phyloP scores from a whole-genome alignment of 495 filamentous ascomycete genomes.

The Trichocladium antarcticum region DNA sequence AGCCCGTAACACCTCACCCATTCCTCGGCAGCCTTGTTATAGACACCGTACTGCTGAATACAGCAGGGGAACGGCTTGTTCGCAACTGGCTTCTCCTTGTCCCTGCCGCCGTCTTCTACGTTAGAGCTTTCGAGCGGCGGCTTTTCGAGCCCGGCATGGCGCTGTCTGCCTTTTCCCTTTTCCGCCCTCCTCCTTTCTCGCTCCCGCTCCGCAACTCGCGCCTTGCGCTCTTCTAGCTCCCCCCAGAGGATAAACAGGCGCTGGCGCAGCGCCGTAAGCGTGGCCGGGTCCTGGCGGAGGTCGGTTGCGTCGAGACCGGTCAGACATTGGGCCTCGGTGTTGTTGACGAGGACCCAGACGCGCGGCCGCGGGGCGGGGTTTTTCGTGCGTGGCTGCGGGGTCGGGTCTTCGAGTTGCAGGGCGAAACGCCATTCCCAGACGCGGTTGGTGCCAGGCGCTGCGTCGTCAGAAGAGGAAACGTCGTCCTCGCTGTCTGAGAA shows the following conservation, averaged over 20 bases:
- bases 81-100: slow-evolving; percentile 10
- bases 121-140: slow-evolving; percentile 23
- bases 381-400: slow-evolving; percentile 13
- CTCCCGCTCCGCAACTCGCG: slow-evolving; percentile 2
- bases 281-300: slow-evolving; percentile 41
- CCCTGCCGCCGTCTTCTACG: slow-evolving; percentile 11
- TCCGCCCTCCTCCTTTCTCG: background rate
- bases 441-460: slow-evolving; percentile 11
- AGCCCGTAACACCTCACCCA: slow-evolving; percentile 46
- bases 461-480: slow-evolving; percentile 10
- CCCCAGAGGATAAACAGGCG: slow-evolving; percentile 79
- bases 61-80: slow-evolving; percentile 51
- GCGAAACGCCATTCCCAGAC: slow-evolving; percentile 73
- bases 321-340: slow-evolving; percentile 52
- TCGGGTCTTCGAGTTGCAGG: slow-evolving; percentile 56
- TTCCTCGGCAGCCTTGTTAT: slow-evolving; percentile 27
- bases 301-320: slow-evolving; percentile 56
- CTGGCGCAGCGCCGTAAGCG: slow-evolving; percentile 47
- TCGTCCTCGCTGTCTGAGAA: slow-evolving; percentile 4
- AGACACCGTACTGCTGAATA: slow-evolving; percentile 50
- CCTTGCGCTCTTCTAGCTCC: slow-evolving; percentile 62
- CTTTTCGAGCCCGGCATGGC: background rate
- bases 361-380: slow-evolving; percentile 20
- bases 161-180: background rate
- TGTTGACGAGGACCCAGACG: slow-evolving; percentile 56